These are phyloP conservation scores for Arthrobotrys pseudoclavata DNA, from an alignment of 2,329 filamentous ascomycete genomes.

Conservation along the genomic window DNA sequence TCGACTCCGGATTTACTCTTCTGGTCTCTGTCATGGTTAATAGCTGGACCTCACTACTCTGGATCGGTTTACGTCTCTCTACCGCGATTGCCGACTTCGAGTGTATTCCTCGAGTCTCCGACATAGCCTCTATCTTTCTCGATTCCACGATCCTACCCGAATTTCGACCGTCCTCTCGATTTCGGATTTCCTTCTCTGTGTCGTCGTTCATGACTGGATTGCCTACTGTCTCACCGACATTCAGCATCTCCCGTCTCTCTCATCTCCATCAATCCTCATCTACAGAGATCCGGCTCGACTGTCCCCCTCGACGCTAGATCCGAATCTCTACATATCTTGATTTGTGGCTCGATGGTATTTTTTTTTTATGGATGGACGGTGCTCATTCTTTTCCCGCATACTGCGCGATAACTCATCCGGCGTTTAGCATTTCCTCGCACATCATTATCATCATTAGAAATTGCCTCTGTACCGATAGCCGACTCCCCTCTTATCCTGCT, in stretches of 20 bases:
- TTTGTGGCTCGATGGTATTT: not conserved
- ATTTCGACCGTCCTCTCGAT: not conserved
- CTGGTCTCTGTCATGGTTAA: not conserved
- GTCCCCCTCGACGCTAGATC: no score
- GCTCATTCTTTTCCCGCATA: slow-evolving; percentile 1
- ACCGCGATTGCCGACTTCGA: not conserved
- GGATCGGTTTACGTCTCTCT: no score
- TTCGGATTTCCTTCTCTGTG: not conserved
- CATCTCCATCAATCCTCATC: no score
- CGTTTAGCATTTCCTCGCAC: not conserved
- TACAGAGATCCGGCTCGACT: no score
- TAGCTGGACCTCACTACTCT: no score
- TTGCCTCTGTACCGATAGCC: not conserved
- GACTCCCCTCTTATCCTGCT: not conserved
- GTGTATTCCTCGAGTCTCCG: not conserved
- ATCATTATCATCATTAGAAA: not conserved
- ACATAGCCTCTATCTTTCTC: not conserved
- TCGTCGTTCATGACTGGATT: not conserved
- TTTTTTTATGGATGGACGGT: not conserved
- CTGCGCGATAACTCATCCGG: not conserved
- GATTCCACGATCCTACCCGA: not conserved
- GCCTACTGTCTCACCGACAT: not conserved
- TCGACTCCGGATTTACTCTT: not conserved
- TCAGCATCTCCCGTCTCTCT: not conserved
- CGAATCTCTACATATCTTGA: no score